These are phyloP conservation scores for Ascochyta lentis DNA, from an alignment of 2,329 filamentous ascomycete species.

Conservation along the genomic window DNA sequence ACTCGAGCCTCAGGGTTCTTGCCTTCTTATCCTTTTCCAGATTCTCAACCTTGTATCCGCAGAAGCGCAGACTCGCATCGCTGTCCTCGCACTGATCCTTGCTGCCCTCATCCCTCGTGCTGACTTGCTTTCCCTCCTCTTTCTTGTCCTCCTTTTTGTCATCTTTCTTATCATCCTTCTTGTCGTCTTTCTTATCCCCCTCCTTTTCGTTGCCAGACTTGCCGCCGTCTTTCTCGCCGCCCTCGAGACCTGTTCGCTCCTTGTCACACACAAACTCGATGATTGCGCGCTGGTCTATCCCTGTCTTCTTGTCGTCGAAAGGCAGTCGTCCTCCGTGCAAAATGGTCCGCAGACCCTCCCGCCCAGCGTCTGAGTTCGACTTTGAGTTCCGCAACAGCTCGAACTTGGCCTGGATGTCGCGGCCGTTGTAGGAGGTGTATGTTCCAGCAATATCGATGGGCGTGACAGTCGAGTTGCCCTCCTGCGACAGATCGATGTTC, in stretches of 20 bases:
- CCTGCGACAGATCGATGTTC: slow-evolving; percentile 58
- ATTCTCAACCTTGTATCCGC: slow-evolving; percentile 69
- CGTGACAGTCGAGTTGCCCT: slow-evolving; percentile 58
- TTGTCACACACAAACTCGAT: slow-evolving; percentile 86
- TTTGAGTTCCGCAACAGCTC: slow-evolving; percentile 70
- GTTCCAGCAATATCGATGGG: slow-evolving; percentile 79
- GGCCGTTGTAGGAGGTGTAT: slow-evolving; percentile 62
- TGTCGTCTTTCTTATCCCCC: slow-evolving; percentile 20
- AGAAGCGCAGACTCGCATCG: slow-evolving; percentile 71
- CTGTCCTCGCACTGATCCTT: slow-evolving; percentile 43
- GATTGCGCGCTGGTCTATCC: slow-evolving; percentile 71
- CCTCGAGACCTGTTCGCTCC: slow-evolving; percentile 74
- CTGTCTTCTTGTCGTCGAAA: slow-evolving; percentile 55
- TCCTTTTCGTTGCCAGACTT: slow-evolving; percentile 26
- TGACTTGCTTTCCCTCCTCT: slow-evolving; percentile 24
- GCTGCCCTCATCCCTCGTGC: slow-evolving; percentile 41
- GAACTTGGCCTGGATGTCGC: slow-evolving; percentile 69
- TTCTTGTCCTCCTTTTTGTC: slow-evolving; percentile 35
- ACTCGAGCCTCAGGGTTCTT: slow-evolving; percentile 76
- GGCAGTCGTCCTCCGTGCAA: slow-evolving; percentile 66
- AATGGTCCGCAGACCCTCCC: slow-evolving; percentile 75
- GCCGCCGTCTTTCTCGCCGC: slow-evolving; percentile 56
- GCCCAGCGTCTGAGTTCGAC: slow-evolving; percentile 68
- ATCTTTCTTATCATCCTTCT: slow-evolving; percentile 38
- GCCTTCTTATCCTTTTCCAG: slow-evolving; percentile 58